Base-by-base conservation (phyloP, 352 stramenopile species). In the Peronospora farinosa region DNA sequence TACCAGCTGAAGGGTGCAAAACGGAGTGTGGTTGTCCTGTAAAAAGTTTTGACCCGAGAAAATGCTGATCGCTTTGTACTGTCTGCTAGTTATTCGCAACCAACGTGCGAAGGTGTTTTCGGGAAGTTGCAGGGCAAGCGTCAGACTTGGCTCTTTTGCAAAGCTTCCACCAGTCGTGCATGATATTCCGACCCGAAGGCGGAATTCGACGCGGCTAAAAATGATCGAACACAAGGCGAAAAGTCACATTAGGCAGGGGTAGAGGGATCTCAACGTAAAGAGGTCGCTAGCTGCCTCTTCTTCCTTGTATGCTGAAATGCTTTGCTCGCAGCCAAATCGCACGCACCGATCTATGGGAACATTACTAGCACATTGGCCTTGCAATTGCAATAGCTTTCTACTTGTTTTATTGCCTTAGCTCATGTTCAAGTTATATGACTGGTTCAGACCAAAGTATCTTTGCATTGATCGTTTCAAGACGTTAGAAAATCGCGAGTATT, bases 381-480 rank as follows among this genome's bases (percentile, higher is more conserved):
- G 23, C 23, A 27, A 27, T 27, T 5, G 23, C 23, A 27, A 27
- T 27, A 5, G 23, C 23, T 7, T 27, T 27, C 23, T 27, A 5
- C 0, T 4, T 7, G 23, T 27, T 21, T 21, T 21, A 21, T 21
- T 21, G 19, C 19, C 19, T 21, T 11, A 62, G 36, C 32, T 37
- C 27, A 46, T 33, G 44, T 67, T 67, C 54, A 67, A 67, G 60
- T 64, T 67, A 49, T 32, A 3, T 3, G 32, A 13, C 40, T 5
- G 23, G 23, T 46, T 33, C 40, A 23, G 37, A 15, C n/a, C 7
- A 28, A 41, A 41, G 37, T 27, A 28, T 41, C 37, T 46, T 46
- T 46, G 40, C 23, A 27, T 27, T 27, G 23, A 27, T 27, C 23
- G 23, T 27, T 27, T 27, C 23, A 5, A 27, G 23, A 27, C 23